Conservation (phyloP, 2,329 filamentous ascomycete species). For the Daldinia sp. region DNA sequence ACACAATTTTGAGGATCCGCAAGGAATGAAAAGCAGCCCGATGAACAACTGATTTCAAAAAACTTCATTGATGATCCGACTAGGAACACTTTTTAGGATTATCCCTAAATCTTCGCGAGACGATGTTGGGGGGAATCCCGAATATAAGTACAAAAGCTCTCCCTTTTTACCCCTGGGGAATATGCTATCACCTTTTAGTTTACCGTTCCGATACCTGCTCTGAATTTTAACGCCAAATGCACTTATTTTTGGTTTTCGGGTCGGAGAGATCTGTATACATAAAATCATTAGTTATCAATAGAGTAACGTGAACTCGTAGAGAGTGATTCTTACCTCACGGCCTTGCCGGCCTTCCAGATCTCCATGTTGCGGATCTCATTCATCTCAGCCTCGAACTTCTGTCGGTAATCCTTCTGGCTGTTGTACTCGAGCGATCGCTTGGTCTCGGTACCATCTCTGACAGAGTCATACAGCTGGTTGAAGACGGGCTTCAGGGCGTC, state of each 20-base stretch:
- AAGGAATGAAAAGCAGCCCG: not conserved
- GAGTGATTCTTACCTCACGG: constrained; percentile 76
- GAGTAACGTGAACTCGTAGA: not conserved
- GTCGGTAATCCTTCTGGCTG: constrained; percentile 92
- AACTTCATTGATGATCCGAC: constrained; percentile 43
- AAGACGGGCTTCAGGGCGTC: constrained; percentile 98
- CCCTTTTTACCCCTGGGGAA: constrained; percentile 41
- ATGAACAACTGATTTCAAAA: constrained; percentile 18
- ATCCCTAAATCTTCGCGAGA: constrained; percentile 35
- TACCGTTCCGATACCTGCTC: constrained; percentile 41
- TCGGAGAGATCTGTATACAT: constrained; percentile 72
- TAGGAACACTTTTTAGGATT: constrained; percentile 34
- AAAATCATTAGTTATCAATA: constrained; percentile 22
- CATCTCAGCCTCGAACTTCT: constrained; percentile 98
- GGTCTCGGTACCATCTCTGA: constrained; percentile 92
- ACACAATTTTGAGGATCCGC: not conserved
- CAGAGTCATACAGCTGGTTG: constrained; percentile 94
- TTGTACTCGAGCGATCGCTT: constrained; percentile 98
- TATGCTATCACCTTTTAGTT: constrained; percentile 44
- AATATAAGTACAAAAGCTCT: constrained; percentile 54
- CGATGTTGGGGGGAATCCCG: constrained; percentile 52
- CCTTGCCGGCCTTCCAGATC: constrained; percentile 99
- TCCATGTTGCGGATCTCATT: constrained; percentile 97
- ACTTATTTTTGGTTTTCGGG: constrained; percentile 86
- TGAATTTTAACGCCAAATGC: constrained; percentile 36